phyloP scores from a whole-genome alignment of 139 green algal genomes.

The Chlorella sp. region DNA sequence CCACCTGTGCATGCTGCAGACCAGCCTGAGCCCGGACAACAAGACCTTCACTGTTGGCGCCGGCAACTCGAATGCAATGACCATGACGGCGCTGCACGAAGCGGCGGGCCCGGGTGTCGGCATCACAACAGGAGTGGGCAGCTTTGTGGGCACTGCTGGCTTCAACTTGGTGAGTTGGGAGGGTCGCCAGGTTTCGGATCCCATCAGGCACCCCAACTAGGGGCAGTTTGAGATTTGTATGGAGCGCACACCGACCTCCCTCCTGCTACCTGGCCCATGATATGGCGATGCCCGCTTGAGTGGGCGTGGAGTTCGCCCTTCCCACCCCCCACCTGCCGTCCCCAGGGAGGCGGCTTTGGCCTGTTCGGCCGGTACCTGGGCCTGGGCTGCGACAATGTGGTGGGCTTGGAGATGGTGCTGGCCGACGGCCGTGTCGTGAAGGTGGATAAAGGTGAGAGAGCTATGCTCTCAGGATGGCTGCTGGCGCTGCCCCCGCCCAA shows the following conservation, averaged over 20 bases:
- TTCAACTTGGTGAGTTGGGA: background rate
- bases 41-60: background rate
- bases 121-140: background rate
- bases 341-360: conserved; percentile 20
- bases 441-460: background rate
- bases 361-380: conserved; percentile 14
- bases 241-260: too few species aligned
- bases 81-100: background rate
- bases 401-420: conserved; percentile 13
- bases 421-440: background rate
- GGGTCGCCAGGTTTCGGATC: too few species aligned
- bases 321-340: too few species aligned
- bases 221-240: too few species aligned
- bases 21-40: background rate
- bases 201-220: too few species aligned
- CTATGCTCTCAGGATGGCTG: too few species aligned
- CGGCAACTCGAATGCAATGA: conserved; percentile 5
- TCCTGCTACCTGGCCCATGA: too few species aligned
- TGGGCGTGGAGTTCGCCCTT: too few species aligned
- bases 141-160: background rate
- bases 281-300: too few species aligned
- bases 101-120: background rate
- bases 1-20: too few species aligned
- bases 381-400: conserved; percentile 9
- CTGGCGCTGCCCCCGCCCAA: too few species aligned